phyloP scores from a whole-genome alignment of 257 asterid species.

The Echites panduratus region DNA sequence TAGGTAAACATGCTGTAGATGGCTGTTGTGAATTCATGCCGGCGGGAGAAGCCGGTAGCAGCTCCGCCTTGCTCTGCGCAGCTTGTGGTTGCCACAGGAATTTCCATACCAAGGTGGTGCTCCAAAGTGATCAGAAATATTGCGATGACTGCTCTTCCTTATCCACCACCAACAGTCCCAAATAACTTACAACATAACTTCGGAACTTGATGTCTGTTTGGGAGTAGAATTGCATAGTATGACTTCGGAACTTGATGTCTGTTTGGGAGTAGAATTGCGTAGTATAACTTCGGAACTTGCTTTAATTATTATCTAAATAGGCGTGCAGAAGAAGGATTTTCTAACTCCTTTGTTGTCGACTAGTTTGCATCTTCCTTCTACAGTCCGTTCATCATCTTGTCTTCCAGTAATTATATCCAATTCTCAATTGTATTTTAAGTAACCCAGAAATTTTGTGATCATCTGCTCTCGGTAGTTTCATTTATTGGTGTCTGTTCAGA shows the following conservation, averaged over 20 bases:
- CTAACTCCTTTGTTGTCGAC: too few relatives aligned
- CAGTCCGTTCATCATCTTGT: too few relatives aligned
- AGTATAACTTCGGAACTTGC: too few relatives aligned
- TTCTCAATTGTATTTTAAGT: background rate
- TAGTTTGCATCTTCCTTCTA: too few relatives aligned
- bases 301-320: background rate
- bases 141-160: constrained; percentile 14
- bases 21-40: constrained; percentile 81
- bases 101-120: constrained; percentile 54
- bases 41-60: constrained; percentile 50
- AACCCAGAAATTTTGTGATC: too few relatives aligned
- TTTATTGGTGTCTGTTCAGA: background rate
- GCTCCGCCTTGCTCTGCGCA: constrained; percentile 46
- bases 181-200: background rate
- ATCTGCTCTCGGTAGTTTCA: background rate
- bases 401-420: too few relatives aligned
- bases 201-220: background rate
- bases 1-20: constrained; percentile 62
- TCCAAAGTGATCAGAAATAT: constrained; percentile 4
- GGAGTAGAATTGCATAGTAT: too few relatives aligned
- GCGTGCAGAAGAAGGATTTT: too few relatives aligned
- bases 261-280: too few relatives aligned
- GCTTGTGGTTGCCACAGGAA: constrained; percentile 72
- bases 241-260: background rate
- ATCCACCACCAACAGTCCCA: constrained; percentile 9